Percentiles rank a stretch among this genome's conserved stretches.
These are phyloP conservation scores for Cyberlindnera mycetangii DNA, from an alignment of 805 yeast species.

Conservation along the genomic window DNA sequence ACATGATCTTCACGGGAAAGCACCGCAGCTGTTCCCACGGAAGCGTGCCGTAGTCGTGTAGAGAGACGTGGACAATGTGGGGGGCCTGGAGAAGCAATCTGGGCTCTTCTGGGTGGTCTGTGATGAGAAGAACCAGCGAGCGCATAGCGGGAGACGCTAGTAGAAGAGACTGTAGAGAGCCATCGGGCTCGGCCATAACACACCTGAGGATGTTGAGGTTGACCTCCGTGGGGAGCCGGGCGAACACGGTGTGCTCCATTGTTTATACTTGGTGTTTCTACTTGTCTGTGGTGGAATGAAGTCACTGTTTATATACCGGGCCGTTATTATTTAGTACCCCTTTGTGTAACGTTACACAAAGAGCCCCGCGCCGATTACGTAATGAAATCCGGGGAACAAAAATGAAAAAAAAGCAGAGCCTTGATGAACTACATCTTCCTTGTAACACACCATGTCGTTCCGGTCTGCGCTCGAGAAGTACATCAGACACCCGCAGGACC, in stretches of 20 bases:
- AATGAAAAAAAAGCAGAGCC: not conserved
- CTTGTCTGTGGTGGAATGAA: not conserved
- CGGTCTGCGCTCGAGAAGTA: constrained; percentile 46
- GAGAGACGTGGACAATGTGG: not conserved
- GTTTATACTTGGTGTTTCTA: too few species aligned
- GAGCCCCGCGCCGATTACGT: too few species aligned
- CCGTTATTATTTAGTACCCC: not conserved
- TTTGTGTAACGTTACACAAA: not conserved
- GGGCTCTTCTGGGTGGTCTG: not conserved
- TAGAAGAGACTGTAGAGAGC: not conserved
- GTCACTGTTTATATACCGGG: not conserved
- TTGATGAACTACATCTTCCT: not conserved
- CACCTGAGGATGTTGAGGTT: not conserved
- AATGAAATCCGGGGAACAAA: not conserved
- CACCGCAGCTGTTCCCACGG: not conserved
- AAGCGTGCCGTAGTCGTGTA: not conserved
- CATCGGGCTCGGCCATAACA: not conserved
- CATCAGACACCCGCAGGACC: constrained; percentile 43
- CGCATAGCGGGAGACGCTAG: not conserved
- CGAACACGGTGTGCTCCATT: not conserved
- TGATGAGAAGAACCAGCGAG: not conserved
- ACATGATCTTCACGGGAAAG: not conserved
- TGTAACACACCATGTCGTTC: constrained; percentile 32
- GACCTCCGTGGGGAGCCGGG: constrained; percentile 1
- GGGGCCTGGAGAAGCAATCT: not conserved